These are phyloP conservation scores for Rhododendron vialii DNA, from an alignment of 148 eudicot genomes.

Conservation along the genomic window DNA sequence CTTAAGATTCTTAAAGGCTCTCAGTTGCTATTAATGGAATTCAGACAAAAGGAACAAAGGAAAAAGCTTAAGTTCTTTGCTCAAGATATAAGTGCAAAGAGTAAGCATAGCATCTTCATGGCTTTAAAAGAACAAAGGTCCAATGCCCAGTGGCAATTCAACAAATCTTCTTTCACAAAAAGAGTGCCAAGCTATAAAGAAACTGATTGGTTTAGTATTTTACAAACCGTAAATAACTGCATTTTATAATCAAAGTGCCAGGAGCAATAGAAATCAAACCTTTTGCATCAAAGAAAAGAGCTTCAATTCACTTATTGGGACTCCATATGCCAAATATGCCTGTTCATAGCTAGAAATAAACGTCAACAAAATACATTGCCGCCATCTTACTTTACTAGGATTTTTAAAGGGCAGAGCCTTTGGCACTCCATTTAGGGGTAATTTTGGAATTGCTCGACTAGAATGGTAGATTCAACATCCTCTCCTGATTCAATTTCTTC, in stretches of 20 bases:
- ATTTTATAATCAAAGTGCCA: neutral
- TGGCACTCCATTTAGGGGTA: neutral
- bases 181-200: neutral
- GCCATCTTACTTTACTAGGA: neutral
- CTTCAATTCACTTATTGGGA: conserved; percentile 22
- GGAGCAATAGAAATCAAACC: conserved; percentile 16
- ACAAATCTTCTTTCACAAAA: neutral
- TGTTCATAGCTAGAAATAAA: conserved; percentile 10
- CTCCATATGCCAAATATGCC: conserved; percentile 22
- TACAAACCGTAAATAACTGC: neutral
- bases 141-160: neutral
- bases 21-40: neutral
- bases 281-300: conserved; percentile 23
- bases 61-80: neutral
- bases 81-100: neutral
- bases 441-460: neutral
- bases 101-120: neutral
- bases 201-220: neutral
- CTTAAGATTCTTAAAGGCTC: neutral
- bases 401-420: neutral
- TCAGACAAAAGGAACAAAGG: neutral
- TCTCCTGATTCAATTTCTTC: neutral
- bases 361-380: neutral
- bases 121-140: neutral
- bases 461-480: neutral